phyloP scores from a whole-genome alignment of 2,329 filamentous ascomycete genomes.

The Penicillium brasilianum region DNA sequence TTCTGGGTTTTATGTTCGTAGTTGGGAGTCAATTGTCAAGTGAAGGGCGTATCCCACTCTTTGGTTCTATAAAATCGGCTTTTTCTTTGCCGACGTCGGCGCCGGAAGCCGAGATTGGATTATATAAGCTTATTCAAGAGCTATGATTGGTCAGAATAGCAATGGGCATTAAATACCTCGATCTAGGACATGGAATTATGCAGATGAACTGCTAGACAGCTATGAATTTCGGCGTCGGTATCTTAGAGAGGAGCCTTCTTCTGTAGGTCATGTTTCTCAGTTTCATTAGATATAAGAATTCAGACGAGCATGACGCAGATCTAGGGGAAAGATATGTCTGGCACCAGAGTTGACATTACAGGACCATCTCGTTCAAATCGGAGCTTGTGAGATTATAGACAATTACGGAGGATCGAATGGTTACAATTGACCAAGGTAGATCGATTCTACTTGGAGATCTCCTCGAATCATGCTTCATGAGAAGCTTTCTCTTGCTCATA shows the following conservation, averaged over 20 bases:
- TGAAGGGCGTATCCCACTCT: background rate
- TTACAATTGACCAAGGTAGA: too few relatives aligned
- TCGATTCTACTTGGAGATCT: background rate
- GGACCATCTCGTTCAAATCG: too few relatives aligned
- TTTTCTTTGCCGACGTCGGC: slow-evolving; percentile 2
- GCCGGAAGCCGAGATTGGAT: background rate
- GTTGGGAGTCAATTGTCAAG: background rate
- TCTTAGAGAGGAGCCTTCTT: background rate
- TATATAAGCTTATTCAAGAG: background rate
- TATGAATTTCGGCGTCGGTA: background rate
- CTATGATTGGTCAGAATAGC: background rate
- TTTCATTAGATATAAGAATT: too few relatives aligned
- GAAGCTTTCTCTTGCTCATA: slow-evolving; percentile 1
- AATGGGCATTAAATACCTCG: background rate
- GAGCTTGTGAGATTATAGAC: too few relatives aligned
- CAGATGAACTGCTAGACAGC: background rate
- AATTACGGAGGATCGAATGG: too few relatives aligned
- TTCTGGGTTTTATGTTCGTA: background rate
- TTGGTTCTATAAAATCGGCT: slow-evolving; percentile 4
- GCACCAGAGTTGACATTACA: too few relatives aligned
- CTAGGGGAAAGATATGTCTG: too few relatives aligned
- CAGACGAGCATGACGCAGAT: too few relatives aligned
- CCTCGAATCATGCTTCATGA: background rate
- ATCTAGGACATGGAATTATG: background rate
- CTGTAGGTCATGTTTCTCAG: background rate